These are phyloP conservation scores for Zoysia japonica DNA, from an alignment of 176 grass and related monocot genomes.

Conservation along the genomic window DNA sequence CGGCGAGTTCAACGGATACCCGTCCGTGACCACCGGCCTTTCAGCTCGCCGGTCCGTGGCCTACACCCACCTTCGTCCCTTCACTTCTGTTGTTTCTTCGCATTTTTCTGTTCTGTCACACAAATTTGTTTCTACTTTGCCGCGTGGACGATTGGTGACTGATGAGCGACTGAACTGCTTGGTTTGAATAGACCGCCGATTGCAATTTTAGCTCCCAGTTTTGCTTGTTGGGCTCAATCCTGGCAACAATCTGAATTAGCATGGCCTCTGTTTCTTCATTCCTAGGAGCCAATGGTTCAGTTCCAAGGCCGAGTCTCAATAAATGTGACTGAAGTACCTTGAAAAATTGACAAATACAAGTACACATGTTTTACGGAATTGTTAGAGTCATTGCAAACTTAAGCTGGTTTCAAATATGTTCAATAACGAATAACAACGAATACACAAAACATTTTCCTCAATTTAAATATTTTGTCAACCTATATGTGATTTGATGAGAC, in stretches of 20 bases:
- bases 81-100: not conserved
- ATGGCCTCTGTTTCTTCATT: not conserved
- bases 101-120: not conserved
- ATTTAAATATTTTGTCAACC: not conserved
- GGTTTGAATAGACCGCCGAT: not conserved
- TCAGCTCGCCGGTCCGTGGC: conserved; percentile 43
- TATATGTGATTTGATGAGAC: not conserved
- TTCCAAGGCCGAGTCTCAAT: not conserved
- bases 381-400: too few relatives aligned
- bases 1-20: conserved; percentile 43
- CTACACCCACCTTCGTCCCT: not conserved
- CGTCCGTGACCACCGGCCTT: not conserved
- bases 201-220: not conserved
- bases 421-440: too few relatives aligned
- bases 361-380: too few relatives aligned
- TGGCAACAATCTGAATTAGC: not conserved
- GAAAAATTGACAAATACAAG: too few relatives aligned
- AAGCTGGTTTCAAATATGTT: too few relatives aligned
- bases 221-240: not conserved
- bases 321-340: not conserved
- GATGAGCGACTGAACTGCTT: not conserved
- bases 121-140: not conserved
- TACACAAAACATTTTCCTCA: not conserved
- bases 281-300: not conserved
- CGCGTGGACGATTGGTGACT: too few relatives aligned